Base-by-base conservation (phyloP, 2,329 filamentous ascomycete species). In the Hymenotorrendiella dingleyae region DNA sequence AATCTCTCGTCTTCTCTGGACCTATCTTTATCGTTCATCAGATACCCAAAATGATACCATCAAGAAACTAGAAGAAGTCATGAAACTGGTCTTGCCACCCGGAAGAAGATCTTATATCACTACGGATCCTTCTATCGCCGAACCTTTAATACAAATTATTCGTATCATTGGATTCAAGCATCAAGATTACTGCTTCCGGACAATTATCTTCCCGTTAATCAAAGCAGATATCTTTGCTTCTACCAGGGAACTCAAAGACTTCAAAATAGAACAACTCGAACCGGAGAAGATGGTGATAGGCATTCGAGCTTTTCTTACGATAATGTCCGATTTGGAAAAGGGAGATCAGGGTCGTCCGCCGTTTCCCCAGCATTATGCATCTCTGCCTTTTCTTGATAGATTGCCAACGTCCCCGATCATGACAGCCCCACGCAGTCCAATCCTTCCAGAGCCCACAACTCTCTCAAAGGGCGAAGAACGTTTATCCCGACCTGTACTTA, bases 221-320 rank as follows among this genome's bases (percentile, higher is more conserved):
- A 95, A 94, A 60, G 88, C 89, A 1, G 91, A 96, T 40, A 70
- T 89, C n/a, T 93, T 96, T 60, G 73, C 77, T 21, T 78, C 81
- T 14, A 73, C 72, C 2, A 55, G 52, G 42, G 70, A 86, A 50
- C 74, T 62, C 22, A 89, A 80, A 59, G 48, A 46, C 17, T 40
- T 46, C 26, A 88, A 80, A 57, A 85, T 96, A 21, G 93, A 97
- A 59, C 87, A 94, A 58, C 74, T 98, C 48, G 93, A 98, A 49
- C 93, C 94, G 0, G 94, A 98, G 60, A 84, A 87, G 56, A 94
- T 96, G 67, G 91, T 97, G n/a, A 86, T 98, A 54, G 93, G 90
- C 3, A 98, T 98, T 49, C 80, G 89, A 49, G 86, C 93, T 3
- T 98, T 97, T 61, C 72, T 98, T 21, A 86, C 85, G 23, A 88